Evolutionary conservation across 2,329 filamentous ascomycete species (phyloP).

Genomic region (Ophiostoma pallidulum): DNA sequence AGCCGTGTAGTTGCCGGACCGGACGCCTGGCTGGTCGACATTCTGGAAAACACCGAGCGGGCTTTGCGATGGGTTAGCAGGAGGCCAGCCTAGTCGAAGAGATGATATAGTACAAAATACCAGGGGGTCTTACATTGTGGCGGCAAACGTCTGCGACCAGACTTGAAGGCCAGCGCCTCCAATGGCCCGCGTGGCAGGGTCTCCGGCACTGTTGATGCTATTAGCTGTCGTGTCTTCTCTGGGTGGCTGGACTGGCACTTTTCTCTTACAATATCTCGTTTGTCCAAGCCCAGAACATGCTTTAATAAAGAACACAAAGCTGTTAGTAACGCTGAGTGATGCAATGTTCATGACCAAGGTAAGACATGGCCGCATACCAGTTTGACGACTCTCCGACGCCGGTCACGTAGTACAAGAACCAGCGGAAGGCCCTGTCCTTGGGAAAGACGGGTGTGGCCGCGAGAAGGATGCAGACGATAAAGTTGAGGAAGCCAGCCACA

Average conservation of each 20-base stretch:
- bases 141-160: conserved; percentile 10
- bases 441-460: conserved; percentile 13
- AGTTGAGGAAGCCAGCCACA: not conserved
- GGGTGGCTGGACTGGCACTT: no score
- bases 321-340: no score
- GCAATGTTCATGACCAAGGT: no score
- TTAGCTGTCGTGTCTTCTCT: no score
- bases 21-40: conserved; percentile 13
- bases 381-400: no score
- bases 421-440: conserved; percentile 8
- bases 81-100: no score
- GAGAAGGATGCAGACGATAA: conserved; percentile 5
- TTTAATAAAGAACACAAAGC: no score
- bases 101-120: not conserved
- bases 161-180: conserved; percentile 12
- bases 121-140: conserved; percentile 15
- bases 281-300: conserved; percentile 16
- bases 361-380: no score
- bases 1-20: conserved; percentile 12
- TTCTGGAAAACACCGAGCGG: conserved; percentile 12
- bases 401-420: conserved; percentile 13
- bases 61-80: not conserved
- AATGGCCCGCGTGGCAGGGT: no score
- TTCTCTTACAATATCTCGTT: no score
- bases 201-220: no score